These are phyloP conservation scores for Kodamaea ohmeri DNA, from an alignment of 1,139 yeast genomes.

Conservation along the genomic window DNA sequence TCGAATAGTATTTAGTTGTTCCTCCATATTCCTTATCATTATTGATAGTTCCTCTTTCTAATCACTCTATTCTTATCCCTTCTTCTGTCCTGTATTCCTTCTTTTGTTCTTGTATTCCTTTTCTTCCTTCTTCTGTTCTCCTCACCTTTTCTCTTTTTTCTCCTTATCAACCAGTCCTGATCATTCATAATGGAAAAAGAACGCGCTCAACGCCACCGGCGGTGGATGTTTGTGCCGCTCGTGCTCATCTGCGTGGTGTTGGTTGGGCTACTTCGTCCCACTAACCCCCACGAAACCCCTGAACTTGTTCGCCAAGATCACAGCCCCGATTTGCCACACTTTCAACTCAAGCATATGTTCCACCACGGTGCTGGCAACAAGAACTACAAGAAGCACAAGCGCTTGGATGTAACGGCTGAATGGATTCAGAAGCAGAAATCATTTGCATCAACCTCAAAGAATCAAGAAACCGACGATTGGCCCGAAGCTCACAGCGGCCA, in stretches of 20 bases:
- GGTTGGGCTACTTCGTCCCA: not conserved
- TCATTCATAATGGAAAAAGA: no score
- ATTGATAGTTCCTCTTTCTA: no score
- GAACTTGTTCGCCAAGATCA: not conserved
- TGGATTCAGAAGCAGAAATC: conserved; percentile 24
- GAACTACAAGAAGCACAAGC: conserved; percentile 33
- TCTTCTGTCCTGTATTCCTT: no score
- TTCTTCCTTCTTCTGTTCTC: no score
- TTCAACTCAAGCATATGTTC: conserved; percentile 45
- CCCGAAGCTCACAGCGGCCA: conserved; percentile 31
- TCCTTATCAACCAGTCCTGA: no score
- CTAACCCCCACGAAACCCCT: not conserved
- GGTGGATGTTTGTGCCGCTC: not conserved
- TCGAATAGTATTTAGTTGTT: no score
- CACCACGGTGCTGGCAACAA: conserved; percentile 50
- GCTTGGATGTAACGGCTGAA: conserved; percentile 47
- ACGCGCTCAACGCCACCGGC: not conserved
- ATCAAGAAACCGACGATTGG: conserved; percentile 44
- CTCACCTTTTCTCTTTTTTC: no score
- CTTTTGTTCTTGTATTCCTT: no score
- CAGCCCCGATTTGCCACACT: not conserved
- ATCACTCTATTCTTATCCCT: no score
- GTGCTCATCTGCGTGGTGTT: not conserved
- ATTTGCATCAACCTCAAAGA: not conserved
- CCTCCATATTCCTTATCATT: no score